These are phyloP conservation scores for Gamsiella multidivaricata DNA, from an alignment of 192 early-diverging fungal species.

Conservation along the genomic window DNA sequence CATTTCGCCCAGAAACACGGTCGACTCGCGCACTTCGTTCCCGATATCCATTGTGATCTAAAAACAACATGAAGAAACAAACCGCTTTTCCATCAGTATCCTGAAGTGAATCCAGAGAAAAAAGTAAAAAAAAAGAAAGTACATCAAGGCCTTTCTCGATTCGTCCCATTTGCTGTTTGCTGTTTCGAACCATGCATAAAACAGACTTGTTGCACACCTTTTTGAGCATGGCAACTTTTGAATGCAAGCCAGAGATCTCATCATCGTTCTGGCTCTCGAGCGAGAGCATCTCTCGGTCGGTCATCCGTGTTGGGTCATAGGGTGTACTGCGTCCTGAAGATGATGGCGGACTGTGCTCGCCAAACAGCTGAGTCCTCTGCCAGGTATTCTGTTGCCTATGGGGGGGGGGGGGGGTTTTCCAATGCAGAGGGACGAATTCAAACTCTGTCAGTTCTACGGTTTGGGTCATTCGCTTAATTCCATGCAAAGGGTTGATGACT, in stretches of 20 bases:
- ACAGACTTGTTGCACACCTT: constrained; percentile 5
- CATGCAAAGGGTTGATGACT: no score
- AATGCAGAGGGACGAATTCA: no score
- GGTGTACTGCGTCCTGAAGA: constrained; percentile 42
- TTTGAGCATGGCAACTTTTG: constrained; percentile 51
- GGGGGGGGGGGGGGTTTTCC: not conserved
- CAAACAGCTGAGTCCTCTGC: constrained; percentile 43
- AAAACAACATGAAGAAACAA: not conserved
- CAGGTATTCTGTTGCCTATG: constrained; percentile 31
- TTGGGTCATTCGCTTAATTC: no score
- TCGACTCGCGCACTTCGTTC: constrained; percentile 45
- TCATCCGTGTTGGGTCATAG: constrained; percentile 44
- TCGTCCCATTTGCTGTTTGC: not conserved
- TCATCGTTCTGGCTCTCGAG: constrained; percentile 53
- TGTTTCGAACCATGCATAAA: not conserved
- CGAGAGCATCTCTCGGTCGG: constrained; percentile 38
- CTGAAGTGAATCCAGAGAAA: no score
- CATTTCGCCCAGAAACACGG: constrained; percentile 31
- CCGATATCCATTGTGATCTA: constrained; percentile 52
- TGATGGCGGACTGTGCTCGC: constrained; percentile 13
- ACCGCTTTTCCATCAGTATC: no score
- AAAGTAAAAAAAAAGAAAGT: not conserved
- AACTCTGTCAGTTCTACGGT: no score
- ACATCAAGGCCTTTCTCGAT: not conserved
- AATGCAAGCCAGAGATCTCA: constrained; percentile 40